Percentiles rank a stretch among this genome's conserved stretches.
Evolutionary conservation across 148 eudicot species (phyloP).

Genomic region (Nepenthes mirabilis): DNA sequence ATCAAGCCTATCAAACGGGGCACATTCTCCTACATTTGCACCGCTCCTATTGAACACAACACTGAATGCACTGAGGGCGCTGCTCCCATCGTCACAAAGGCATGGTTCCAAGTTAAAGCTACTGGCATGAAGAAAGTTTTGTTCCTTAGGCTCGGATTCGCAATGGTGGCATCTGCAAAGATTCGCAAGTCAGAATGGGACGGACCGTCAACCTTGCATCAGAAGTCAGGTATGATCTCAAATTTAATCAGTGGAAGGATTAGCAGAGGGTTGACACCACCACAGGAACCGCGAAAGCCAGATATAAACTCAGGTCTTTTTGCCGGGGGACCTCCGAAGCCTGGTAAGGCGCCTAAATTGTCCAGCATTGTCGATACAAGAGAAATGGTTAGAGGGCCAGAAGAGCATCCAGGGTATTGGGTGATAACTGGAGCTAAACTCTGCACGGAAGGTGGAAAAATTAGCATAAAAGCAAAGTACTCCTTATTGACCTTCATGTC

Average conservation of each 20-base stretch:
- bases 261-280: conserved; percentile 31
- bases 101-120: conserved; percentile 81
- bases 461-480: conserved; percentile 59
- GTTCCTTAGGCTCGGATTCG: conserved; percentile 69
- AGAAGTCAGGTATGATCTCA: conserved; percentile 74
- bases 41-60: conserved; percentile 60
- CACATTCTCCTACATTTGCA: conserved; percentile 87
- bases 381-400: conserved; percentile 84
- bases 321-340: conserved; percentile 75
- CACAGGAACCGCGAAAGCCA: conserved; percentile 39
- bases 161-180: conserved; percentile 50
- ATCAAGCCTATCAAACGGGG: conserved; percentile 75
- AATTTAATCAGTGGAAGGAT: conserved; percentile 71
- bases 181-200: conserved; percentile 75
- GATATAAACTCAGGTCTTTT: conserved; percentile 78
- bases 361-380: conserved; percentile 54
- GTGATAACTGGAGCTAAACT: conserved; percentile 87
- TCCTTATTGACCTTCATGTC: conserved; percentile 50
- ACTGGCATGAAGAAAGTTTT: conserved; percentile 71
- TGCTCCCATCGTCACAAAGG: conserved; percentile 67
- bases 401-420: conserved; percentile 87
- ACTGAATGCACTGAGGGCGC: conserved; percentile 35
- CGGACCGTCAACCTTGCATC: conserved; percentile 39
- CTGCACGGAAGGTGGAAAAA: conserved; percentile 55
- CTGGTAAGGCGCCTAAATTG: conserved; percentile 52